Evolutionary conservation across 1,139 yeast species (phyloP), one percentile per base, ranked within the genome.

Genomic region (Wickerhamomyces sp.): DNA sequence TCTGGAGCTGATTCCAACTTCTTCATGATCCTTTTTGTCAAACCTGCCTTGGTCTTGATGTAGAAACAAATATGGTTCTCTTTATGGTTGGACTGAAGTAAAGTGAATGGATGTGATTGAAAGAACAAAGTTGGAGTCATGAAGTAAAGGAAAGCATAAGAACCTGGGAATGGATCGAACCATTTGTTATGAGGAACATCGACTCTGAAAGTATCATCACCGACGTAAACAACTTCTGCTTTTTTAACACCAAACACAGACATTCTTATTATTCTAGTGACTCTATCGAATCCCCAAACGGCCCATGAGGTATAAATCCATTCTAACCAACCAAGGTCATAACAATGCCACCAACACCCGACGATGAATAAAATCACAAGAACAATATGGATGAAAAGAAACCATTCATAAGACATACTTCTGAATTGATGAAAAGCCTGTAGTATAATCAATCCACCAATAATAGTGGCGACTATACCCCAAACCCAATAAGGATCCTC

Each of bases 291-390:
- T 0, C 37, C 49, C 65, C 64, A 61, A 3, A 59, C 40, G 0
- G 56, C 58, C 21, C 51, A 35, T 4, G 41, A 22, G 11, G 24
- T 22, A 15, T 28, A 61, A 45, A 65, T 62, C 62, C 67, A 74
- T 28, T 66, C 59, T 30, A 62, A 59, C 55, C 67, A 75, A 0
- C 66, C 72, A 23, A 66, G 58, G 9, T 57, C 54, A 18, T 53
- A 56, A 26, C 70, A 61, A 49, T 87, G 95, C 33, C 62, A 57
- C 75, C 78, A 80, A 7, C 72, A 66, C 16, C 77, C 78, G 39
- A 66, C 66, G 14, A 78, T 44, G 47, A 75, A 72, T 24, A 71
- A 42, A 3, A 64, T 64, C 3, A 75, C 85, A 35, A 79, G 52
- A 6, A 72, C 34, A 30, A 78, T 59, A 54, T 82, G 91, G 17